phyloP scores from a whole-genome alignment of 768 basidiomycete genomes.

The Naganishia friedmannii region DNA sequence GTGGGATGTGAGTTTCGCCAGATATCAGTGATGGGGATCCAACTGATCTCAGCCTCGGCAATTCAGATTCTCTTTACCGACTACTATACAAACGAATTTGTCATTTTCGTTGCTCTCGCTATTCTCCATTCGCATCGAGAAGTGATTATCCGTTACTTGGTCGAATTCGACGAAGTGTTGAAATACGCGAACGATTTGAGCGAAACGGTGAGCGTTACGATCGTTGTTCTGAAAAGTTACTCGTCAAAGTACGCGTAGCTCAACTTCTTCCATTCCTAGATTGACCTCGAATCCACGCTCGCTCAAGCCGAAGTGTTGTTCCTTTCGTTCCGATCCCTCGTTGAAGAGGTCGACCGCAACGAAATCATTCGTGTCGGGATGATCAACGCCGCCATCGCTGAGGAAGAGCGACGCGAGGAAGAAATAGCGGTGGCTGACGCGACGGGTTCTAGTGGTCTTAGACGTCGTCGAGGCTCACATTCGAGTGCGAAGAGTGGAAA shows the following conservation, averaged over 20 bases:
- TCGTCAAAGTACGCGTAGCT: not conserved
- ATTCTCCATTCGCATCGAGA: constrained; percentile 92
- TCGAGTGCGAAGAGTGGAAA: constrained; percentile 12
- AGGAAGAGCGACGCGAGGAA: constrained; percentile 19
- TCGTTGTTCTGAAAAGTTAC: not conserved
- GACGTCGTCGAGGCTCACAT: constrained; percentile 10
- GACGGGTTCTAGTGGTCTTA: constrained; percentile 3
- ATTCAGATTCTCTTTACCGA: constrained; percentile 56
- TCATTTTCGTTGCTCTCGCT: constrained; percentile 91
- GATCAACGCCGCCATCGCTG: constrained; percentile 17
- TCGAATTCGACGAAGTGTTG: constrained; percentile 64
- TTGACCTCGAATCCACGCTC: constrained; percentile 91
- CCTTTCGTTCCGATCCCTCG: constrained; percentile 80
- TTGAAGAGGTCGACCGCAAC: constrained; percentile 82
- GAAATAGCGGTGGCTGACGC: constrained; percentile 8
- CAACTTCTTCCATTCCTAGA: constrained; percentile 47
- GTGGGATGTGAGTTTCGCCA: constrained; percentile 66
- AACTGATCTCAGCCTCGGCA: constrained; percentile 53
- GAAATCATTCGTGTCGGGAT: constrained; percentile 26
- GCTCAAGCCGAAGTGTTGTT: constrained; percentile 96
- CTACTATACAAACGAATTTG: constrained; percentile 79
- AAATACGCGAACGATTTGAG: constrained; percentile 51
- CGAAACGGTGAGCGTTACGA: constrained; percentile 40
- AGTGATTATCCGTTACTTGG: constrained; percentile 88
- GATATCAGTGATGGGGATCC: not conserved